These are phyloP conservation scores for Neurospora sp. DNA, from an alignment of 495 filamentous ascomycete genomes.

Conservation along the genomic window DNA sequence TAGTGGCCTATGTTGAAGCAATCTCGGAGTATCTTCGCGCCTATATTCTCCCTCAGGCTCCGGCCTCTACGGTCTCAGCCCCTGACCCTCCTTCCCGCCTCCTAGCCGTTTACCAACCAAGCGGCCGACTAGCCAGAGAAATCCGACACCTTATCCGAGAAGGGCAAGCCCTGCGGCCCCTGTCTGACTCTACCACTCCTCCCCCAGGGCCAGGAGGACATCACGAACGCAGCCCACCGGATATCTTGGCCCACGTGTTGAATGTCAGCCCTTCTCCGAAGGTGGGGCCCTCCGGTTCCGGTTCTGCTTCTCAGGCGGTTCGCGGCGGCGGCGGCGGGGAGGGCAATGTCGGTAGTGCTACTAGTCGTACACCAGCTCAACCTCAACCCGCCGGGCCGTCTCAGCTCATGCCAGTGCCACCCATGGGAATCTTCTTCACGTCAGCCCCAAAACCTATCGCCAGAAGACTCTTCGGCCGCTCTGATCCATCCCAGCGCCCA, in stretches of 20 bases:
- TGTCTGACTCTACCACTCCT: too few relatives aligned
- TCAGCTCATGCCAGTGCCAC: not conserved
- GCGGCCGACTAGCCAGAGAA: too few relatives aligned
- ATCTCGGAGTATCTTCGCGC: too few relatives aligned
- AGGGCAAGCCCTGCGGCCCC: too few relatives aligned
- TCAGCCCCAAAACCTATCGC: not conserved
- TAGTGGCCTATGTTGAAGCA: too few relatives aligned
- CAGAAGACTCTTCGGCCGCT: not conserved
- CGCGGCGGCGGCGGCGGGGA: not conserved
- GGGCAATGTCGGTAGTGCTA: not conserved
- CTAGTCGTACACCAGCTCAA: not conserved
- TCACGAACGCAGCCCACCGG: too few relatives aligned
- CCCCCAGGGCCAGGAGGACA: too few relatives aligned
- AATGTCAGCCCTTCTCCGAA: not conserved
- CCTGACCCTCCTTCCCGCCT: too few relatives aligned
- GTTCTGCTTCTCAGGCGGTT: not conserved
- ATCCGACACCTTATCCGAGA: too few relatives aligned
- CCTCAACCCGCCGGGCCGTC: not conserved
- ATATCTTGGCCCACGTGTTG: not conserved
- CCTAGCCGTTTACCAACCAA: too few relatives aligned
- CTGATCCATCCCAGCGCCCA: not conserved
- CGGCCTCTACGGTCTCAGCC: too few relatives aligned
- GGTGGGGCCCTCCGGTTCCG: not conserved
- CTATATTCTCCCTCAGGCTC: too few relatives aligned
- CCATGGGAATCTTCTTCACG: not conserved